Evolutionary conservation across 139 green algal species (phyloP).

Genomic region (Zygnema circumcarinatum): DNA sequence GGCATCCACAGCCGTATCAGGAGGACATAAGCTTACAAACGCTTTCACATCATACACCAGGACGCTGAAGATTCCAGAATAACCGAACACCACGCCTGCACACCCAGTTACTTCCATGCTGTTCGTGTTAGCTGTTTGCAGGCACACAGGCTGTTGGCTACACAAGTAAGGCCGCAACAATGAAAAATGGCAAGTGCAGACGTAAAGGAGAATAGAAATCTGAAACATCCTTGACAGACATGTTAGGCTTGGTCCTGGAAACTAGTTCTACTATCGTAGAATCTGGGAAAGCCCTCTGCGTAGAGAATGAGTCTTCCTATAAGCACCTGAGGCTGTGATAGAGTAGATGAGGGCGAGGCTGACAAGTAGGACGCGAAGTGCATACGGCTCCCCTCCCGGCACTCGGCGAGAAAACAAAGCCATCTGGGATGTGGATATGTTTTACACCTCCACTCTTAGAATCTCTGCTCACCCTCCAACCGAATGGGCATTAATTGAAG

Average conservation of each 20-base stretch:
- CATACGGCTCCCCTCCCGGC: neutral
- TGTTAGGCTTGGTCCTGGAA: no score
- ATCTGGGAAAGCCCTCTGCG: no score
- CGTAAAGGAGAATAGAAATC: no score
- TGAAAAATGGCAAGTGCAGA: no score
- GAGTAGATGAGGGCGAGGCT: neutral
- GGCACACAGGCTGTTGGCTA: no score
- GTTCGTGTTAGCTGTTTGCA: no score
- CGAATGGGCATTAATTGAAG: neutral
- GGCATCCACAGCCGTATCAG: neutral
- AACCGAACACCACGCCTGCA: constrained; percentile 15
- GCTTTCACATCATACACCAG: constrained; percentile 24
- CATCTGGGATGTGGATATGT: neutral
- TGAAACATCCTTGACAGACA: no score
- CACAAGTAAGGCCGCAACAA: no score
- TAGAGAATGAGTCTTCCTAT: no score
- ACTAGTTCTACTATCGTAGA: no score
- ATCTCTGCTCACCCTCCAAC: neutral
- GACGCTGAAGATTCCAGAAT: neutral
- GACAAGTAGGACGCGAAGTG: neutral
- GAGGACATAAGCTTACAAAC: constrained; percentile 6
- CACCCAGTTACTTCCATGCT: no score
- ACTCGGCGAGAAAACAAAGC: neutral
- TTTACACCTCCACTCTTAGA: neutral
- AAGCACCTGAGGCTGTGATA: neutral